Conservation (phyloP, 2,329 filamentous ascomycete genomes). For the Colletotrichum sp. region DNA sequence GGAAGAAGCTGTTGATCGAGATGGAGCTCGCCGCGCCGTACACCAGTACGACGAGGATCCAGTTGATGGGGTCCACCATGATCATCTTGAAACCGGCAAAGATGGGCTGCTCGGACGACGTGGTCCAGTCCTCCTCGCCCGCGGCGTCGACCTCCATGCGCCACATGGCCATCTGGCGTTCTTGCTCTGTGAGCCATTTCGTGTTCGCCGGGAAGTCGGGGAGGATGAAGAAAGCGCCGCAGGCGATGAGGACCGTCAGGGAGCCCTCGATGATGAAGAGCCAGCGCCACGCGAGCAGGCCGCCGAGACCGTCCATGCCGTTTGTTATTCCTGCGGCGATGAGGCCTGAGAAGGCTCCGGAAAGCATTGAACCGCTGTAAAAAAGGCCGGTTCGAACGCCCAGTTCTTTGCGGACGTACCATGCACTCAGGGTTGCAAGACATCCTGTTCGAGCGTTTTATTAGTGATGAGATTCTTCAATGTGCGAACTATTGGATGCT, state of each 20-base stretch:
- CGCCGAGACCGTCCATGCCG: conserved; percentile 14
- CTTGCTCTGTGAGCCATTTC: conserved; percentile 30
- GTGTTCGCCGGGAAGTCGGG: conserved; percentile 40
- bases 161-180: conserved; percentile 26
- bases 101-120: conserved; percentile 18
- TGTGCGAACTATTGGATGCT: neutral
- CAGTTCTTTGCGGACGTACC: conserved; percentile 15
- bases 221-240: conserved; percentile 34
- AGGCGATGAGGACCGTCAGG: conserved; percentile 46
- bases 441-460: neutral
- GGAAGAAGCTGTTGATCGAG: conserved; percentile 27
- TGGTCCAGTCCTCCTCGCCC: conserved; percentile 26
- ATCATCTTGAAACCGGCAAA: conserved; percentile 25
- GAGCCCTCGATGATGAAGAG: conserved; percentile 46
- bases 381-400: conserved; percentile 16
- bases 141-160: conserved; percentile 25
- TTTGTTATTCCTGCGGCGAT: conserved; percentile 23
- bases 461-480: neutral
- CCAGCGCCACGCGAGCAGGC: conserved; percentile 54
- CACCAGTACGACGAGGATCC: conserved; percentile 24
- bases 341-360: conserved; percentile 26
- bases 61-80: conserved; percentile 24
- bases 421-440: conserved; percentile 12
- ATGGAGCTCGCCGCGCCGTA: conserved; percentile 24
- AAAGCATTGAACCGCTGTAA: conserved; percentile 24